Evolutionary conservation across 108 stramenopile species (phyloP).

Genomic region (Phaeodactylum tricornutum): DNA sequence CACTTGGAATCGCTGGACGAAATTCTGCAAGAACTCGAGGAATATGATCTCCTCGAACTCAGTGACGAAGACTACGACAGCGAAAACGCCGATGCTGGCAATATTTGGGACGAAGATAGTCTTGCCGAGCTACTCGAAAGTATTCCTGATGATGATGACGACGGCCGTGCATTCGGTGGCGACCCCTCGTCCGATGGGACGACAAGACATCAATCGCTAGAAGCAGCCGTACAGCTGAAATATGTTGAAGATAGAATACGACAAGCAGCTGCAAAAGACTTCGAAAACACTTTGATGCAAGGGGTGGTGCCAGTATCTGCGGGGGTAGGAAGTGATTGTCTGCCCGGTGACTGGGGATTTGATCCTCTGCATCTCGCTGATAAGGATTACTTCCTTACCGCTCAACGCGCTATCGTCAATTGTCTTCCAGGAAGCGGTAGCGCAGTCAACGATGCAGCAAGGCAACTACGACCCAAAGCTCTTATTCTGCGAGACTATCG

Average conservation of each 20-base stretch:
- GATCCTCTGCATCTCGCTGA: constrained; percentile 66
- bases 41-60: constrained; percentile 5
- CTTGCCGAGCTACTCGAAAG: constrained; percentile 7
- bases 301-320: constrained; percentile 62
- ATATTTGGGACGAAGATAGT: constrained; percentile 6
- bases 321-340: constrained; percentile 58
- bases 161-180: constrained; percentile 1
- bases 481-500: constrained; percentile 76
- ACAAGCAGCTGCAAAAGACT: background rate
- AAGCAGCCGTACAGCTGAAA: background rate
- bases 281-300: constrained; percentile 39
- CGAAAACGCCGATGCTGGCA: constrained; percentile 5
- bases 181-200: background rate
- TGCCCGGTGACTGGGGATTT: constrained; percentile 82
- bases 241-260: background rate
- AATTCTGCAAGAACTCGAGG: constrained; percentile 23
- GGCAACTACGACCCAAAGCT: constrained; percentile 37
- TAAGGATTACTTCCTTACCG: constrained; percentile 55
- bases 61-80: constrained; percentile 12
- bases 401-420: constrained; percentile 40
- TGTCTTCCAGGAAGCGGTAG: constrained; percentile 20
- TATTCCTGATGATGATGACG: constrained; percentile 9
- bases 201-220: background rate
- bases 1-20: constrained; percentile 26
- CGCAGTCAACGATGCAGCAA: background rate